A percentile compares a stretch with the other conserved stretches of the same genome.
phyloP scores from a whole-genome alignment of 2,329 filamentous ascomycete species.

The Cryphonectria naterciae region DNA sequence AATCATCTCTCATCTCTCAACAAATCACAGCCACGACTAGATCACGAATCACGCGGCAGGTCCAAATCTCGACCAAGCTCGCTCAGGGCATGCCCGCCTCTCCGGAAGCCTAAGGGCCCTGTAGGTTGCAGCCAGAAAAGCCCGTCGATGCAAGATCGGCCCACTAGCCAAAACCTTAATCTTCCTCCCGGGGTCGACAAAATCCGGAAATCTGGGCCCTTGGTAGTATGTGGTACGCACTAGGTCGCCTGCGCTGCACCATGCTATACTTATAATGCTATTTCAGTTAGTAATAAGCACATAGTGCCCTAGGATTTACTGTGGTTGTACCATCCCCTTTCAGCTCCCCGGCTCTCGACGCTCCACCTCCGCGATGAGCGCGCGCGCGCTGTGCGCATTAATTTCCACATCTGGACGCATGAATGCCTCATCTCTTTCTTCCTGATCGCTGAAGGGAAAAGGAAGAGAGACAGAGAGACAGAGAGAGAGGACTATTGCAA shows the following conservation, averaged over 20 bases:
- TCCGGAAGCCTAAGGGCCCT: background rate
- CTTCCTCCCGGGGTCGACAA: background rate
- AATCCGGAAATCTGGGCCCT: background rate
- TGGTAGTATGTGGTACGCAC: background rate
- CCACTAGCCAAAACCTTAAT: conserved; percentile 6
- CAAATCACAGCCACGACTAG: background rate
- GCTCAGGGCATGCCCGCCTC: background rate
- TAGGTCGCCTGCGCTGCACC: background rate
- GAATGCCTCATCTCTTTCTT: background rate
- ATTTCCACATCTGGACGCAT: background rate
- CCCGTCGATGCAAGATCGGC: conserved; percentile 9
- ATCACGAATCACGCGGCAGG: background rate
- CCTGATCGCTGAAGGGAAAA: background rate
- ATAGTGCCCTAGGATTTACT: background rate
- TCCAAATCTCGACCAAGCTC: background rate
- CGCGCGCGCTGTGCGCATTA: background rate
- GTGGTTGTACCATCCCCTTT: background rate
- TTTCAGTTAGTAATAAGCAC: background rate
- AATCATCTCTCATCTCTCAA: background rate
- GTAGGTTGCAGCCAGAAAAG: conserved; percentile 6
- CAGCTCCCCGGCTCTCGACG: background rate
- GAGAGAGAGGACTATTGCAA: background rate
- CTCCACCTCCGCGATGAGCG: background rate
- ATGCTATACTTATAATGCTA: too few relatives aligned
- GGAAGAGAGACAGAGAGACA: too few relatives aligned